Percentiles rank a stretch among this genome's conserved stretches.
Evolutionary conservation across 2,329 filamentous ascomycete genomes (phyloP).

Genomic region (Bipolaris cookei): DNA sequence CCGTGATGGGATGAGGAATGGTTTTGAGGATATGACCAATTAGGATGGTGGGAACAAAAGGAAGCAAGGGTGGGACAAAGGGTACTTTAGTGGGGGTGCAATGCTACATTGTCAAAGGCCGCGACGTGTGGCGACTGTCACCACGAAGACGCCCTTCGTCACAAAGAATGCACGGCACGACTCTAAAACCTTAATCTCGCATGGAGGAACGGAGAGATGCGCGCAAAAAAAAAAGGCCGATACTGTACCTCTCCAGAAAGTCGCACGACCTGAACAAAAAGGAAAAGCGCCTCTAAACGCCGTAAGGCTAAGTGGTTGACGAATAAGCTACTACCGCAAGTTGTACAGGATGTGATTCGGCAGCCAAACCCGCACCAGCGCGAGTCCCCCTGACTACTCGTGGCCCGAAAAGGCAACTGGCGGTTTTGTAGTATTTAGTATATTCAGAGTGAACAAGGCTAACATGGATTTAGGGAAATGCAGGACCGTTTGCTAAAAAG

Average conservation of each 20-base stretch:
- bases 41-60: background rate
- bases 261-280: slow-evolving; percentile 21
- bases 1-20: background rate
- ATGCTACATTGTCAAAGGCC: slow-evolving; percentile 14
- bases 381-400: slow-evolving; percentile 4
- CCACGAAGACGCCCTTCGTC: slow-evolving; percentile 12
- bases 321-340: slow-evolving; percentile 24
- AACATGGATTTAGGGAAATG: slow-evolving; percentile 6
- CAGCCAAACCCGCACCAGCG: slow-evolving; percentile 8
- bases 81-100: slow-evolving; percentile 19
- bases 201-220: slow-evolving; percentile 13
- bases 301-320: slow-evolving; percentile 23
- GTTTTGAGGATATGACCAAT: background rate
- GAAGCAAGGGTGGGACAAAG: slow-evolving; percentile 30
- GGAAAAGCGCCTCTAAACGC: slow-evolving; percentile 20
- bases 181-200: slow-evolving; percentile 24
- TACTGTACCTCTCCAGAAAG: slow-evolving; percentile 21
- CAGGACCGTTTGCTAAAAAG: slow-evolving; percentile 15
- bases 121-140: slow-evolving; percentile 17
- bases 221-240: slow-evolving; percentile 11
- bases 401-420: slow-evolving; percentile 9
- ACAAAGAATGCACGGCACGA: slow-evolving; percentile 20
- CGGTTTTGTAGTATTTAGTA: slow-evolving; percentile 5
- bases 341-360: slow-evolving; percentile 19
- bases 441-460: slow-evolving; percentile 8